These are phyloP conservation scores for Thielaviopsis ethacetica DNA, from an alignment of 2,329 filamentous ascomycete species.

Conservation along the genomic window DNA sequence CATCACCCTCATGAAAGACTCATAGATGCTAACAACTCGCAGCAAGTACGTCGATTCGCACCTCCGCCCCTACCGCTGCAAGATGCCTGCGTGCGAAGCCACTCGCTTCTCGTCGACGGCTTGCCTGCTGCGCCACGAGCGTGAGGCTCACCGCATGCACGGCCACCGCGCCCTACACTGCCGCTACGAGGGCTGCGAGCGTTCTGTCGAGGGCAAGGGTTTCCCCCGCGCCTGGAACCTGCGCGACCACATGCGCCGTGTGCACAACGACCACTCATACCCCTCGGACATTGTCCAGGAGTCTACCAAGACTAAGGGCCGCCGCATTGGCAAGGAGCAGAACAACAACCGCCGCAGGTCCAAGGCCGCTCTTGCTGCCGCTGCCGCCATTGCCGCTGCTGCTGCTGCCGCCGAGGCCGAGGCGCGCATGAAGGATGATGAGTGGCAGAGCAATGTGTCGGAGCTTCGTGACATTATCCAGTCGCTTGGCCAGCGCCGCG, in stretches of 20 bases:
- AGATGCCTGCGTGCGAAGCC: slow-evolving; percentile 65
- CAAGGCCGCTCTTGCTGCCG: slow-evolving; percentile 13
- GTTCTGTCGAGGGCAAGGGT: slow-evolving; percentile 64
- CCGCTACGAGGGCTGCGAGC: slow-evolving; percentile 74
- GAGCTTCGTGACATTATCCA: slow-evolving; percentile 43
- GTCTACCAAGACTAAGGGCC: slow-evolving; percentile 16
- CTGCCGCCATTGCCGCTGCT: slow-evolving; percentile 12
- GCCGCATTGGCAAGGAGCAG: slow-evolving; percentile 3
- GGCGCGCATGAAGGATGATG: slow-evolving; percentile 17
- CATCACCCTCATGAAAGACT: too few species aligned
- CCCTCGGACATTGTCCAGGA: slow-evolving; percentile 25
- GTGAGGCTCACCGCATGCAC: slow-evolving; percentile 90
- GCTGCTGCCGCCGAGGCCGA: slow-evolving; percentile 3
- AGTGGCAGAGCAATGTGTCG: slow-evolving; percentile 47
- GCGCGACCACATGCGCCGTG: slow-evolving; percentile 91
- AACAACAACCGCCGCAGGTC: slow-evolving; percentile 3
- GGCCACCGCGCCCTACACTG: slow-evolving; percentile 89
- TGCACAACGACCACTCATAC: slow-evolving; percentile 50
- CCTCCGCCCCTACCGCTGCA: slow-evolving; percentile 91
- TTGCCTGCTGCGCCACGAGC: slow-evolving; percentile 84
- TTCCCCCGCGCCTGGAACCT: slow-evolving; percentile 95
- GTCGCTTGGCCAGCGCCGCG: slow-evolving; percentile 31
- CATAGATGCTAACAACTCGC: slow-evolving; percentile 9
- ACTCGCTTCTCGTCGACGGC: slow-evolving; percentile 89
- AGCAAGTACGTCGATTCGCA: slow-evolving; percentile 98